Percentiles rank a stretch among this genome's conserved stretches.
Evolutionary conservation across 345 rosid species (phyloP).

Genomic region (Clarkia xantiana): DNA sequence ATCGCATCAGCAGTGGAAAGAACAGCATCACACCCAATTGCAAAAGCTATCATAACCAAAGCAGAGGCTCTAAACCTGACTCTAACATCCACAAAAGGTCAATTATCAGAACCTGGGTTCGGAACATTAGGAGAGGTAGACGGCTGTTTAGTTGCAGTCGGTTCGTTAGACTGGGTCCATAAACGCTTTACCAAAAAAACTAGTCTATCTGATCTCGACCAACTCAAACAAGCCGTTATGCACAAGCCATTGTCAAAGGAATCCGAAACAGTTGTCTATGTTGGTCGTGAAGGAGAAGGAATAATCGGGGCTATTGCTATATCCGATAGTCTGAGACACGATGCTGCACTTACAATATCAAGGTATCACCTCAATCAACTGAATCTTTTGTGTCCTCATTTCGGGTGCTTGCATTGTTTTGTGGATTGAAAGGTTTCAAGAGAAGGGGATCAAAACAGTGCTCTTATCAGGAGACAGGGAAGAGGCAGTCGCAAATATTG

Average conservation of each 20-base stretch:
- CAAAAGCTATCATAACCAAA: conserved; percentile 60
- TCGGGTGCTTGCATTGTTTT: no score
- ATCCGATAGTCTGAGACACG: conserved; percentile 63
- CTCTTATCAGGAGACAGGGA: conserved; percentile 94
- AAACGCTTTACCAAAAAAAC: conserved; percentile 47
- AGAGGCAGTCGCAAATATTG: conserved; percentile 85
- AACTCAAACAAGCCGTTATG: conserved; percentile 32
- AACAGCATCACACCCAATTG: conserved; percentile 84
- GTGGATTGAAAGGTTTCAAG: conserved; percentile 51
- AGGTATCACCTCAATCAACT: conserved; percentile 28
- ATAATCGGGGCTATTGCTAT: conserved; percentile 78
- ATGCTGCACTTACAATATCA: conserved; percentile 63
- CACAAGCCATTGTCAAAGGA: conserved; percentile 35
- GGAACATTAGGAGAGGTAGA: conserved; percentile 89
- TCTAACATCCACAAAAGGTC: conserved; percentile 73
- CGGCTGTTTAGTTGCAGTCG: conserved; percentile 78
- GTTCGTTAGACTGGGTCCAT: conserved; percentile 70
- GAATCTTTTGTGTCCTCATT: conserved; percentile 1
- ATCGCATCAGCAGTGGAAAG: conserved; percentile 92
- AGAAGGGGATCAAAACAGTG: conserved; percentile 67
- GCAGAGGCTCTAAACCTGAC: conserved; percentile 48
- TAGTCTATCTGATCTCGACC: conserved; percentile 24
- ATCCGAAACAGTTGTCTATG: conserved; percentile 74
- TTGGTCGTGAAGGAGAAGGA: conserved; percentile 82
- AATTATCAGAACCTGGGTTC: conserved; percentile 79